These are phyloP conservation scores for Cutaneotrichosporon spelunceum DNA, from an alignment of 1,284 basidiomycete genomes.

Conservation along the genomic window DNA sequence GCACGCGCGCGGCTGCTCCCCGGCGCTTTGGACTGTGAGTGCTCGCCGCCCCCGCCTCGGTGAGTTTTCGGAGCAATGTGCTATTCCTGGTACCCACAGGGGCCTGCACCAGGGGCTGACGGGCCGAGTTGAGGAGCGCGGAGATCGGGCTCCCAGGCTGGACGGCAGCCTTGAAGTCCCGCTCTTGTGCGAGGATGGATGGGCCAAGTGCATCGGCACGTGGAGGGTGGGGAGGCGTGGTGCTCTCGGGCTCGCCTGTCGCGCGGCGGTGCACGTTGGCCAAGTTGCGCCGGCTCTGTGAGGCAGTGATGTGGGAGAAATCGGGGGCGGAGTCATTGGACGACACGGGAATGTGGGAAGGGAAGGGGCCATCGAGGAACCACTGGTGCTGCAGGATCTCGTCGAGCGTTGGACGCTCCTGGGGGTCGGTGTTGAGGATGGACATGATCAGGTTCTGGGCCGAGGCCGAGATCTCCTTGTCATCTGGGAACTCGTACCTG, in stretches of 20 bases:
- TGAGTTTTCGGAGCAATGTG: constrained; percentile 59
- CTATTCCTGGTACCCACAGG: constrained; percentile 55
- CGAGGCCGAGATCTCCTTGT: constrained; percentile 67
- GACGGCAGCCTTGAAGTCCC: constrained; percentile 91
- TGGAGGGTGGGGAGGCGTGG: constrained; percentile 20
- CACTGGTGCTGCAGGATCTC: constrained; percentile 83
- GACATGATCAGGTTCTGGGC: constrained; percentile 75
- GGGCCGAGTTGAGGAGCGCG: constrained; percentile 76
- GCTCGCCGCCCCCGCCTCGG: constrained; percentile 42
- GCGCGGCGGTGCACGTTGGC: constrained; percentile 47
- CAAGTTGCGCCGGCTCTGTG: constrained; percentile 68
- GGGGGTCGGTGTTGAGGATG: constrained; percentile 80
- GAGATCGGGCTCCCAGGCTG: constrained; percentile 93
- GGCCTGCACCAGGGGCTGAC: constrained; percentile 79
- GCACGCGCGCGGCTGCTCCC: constrained; percentile 30
- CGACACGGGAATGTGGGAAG: constrained; percentile 70
- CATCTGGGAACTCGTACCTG: constrained; percentile 84
- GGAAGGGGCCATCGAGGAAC: constrained; percentile 79
- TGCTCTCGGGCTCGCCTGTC: constrained; percentile 32
- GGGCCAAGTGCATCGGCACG: constrained; percentile 32
- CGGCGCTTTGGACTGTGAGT: constrained; percentile 44
- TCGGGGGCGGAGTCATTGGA: constrained; percentile 72
- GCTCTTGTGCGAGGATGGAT: constrained; percentile 77
- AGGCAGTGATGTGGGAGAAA: constrained; percentile 64
- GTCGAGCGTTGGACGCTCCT: constrained; percentile 72